phyloP scores from a whole-genome alignment of 2,329 filamentous ascomycete species.

The Aspergillus neoniger region DNA sequence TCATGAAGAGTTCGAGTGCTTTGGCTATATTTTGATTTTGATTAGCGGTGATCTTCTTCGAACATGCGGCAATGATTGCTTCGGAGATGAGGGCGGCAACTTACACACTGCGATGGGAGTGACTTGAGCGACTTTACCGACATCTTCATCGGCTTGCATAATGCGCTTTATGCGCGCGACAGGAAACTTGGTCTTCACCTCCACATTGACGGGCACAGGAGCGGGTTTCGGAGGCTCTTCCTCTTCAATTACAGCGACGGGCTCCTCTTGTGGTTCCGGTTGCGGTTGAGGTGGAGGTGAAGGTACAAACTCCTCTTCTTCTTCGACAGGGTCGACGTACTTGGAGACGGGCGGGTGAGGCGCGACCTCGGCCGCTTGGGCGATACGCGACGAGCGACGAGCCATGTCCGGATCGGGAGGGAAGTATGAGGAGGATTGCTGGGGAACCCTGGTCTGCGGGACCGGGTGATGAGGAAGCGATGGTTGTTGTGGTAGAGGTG shows the following conservation, averaged over 20 bases:
- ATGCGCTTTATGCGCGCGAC: slow-evolving; percentile 98
- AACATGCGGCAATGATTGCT: background rate
- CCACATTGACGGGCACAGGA: slow-evolving; percentile 65
- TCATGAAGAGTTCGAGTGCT: slow-evolving; percentile 97
- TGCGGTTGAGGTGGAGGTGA: no score
- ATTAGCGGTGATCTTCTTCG: background rate
- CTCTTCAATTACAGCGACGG: background rate
- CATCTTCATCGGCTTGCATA: slow-evolving; percentile 98
- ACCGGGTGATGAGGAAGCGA: slow-evolving; percentile 8
- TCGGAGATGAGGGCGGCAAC: slow-evolving; percentile 28
- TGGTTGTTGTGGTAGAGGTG: background rate
- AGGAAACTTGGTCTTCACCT: slow-evolving; percentile 93
- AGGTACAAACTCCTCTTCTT: slow-evolving; percentile 17
- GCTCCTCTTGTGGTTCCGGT: slow-evolving; percentile 7
- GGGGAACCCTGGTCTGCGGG: slow-evolving; percentile 31
- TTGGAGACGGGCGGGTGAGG: slow-evolving; percentile 25
- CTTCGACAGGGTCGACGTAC: slow-evolving; percentile 27
- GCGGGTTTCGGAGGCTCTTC: slow-evolving; percentile 18
- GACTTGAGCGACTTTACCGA: slow-evolving; percentile 96
- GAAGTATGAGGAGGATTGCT: slow-evolving; percentile 34
- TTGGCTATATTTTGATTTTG: slow-evolving; percentile 61
- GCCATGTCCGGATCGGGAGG: slow-evolving; percentile 43
- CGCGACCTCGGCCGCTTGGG: slow-evolving; percentile 34
- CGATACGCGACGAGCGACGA: slow-evolving; percentile 43
- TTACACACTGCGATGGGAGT: slow-evolving; percentile 87